Conservation (phyloP, 768 basidiomycete genomes). For the Serendipita vermifera region DNA sequence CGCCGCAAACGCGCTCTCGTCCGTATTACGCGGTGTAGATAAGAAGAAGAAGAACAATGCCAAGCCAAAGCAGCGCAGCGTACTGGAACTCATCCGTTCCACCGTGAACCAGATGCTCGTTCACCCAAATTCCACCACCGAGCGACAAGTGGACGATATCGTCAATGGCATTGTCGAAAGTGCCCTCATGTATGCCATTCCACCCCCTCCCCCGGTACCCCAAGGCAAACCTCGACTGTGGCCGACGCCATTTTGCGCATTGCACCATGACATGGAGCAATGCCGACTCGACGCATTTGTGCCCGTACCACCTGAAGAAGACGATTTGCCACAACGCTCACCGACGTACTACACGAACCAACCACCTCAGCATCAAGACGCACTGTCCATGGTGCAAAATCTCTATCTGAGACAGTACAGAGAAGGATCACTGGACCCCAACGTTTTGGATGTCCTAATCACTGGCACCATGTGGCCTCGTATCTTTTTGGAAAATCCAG, state of each 20-base stretch:
- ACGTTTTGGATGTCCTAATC: conserved; percentile 44
- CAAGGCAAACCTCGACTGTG: conserved; percentile 33
- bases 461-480: conserved; percentile 58
- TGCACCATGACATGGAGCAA: conserved; percentile 30
- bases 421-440: conserved; percentile 41
- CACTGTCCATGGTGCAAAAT: conserved; percentile 5
- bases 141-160: conserved; percentile 38
- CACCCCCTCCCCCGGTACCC: conserved; percentile 17
- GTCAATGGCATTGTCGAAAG: conserved; percentile 60
- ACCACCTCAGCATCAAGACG: conserved; percentile 19
- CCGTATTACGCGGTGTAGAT: conserved; percentile 25
- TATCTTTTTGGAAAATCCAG: conserved; percentile 67
- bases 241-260: conserved; percentile 44
- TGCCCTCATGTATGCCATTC: conserved; percentile 65
- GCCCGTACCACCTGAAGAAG: not conserved
- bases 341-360: not conserved
- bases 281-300: conserved; percentile 9
- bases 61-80: not conserved
- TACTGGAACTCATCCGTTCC: conserved; percentile 13
- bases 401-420: conserved; percentile 52
- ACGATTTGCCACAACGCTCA: conserved; percentile 25
- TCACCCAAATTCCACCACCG: conserved; percentile 19
- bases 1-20: conserved; percentile 46
- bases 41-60: conserved; percentile 4
- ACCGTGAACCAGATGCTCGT: conserved; percentile 8